These are phyloP conservation scores for Anaeromyces robustus DNA, from an alignment of 192 early-diverging fungal species.

Conservation along the genomic window DNA sequence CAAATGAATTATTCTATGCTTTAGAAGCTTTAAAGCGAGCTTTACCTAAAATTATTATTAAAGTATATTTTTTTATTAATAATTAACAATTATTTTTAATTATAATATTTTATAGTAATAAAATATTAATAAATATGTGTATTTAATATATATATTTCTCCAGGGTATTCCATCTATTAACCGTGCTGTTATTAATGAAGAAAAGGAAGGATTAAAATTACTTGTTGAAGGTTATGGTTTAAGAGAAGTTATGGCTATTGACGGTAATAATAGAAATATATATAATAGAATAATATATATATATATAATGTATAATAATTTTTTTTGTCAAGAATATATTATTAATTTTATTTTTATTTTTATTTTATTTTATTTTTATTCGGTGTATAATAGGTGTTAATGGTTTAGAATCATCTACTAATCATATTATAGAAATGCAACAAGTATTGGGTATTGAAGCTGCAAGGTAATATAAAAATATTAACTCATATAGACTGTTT, in stretches of 20 bases:
- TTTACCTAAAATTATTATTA: conserved; percentile 73
- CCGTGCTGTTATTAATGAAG: conserved; percentile 72
- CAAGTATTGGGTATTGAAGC: conserved; percentile 93
- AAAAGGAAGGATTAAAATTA: conserved; percentile 41
- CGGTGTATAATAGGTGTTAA: conserved; percentile 28
- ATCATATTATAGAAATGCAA: conserved; percentile 85
- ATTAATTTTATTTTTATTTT: background rate
- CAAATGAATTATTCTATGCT: conserved; percentile 15
- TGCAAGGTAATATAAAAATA: conserved; percentile 31
- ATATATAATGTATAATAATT: no score
- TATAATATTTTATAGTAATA: no score
- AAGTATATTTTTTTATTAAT: no score
- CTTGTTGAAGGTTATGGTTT: conserved; percentile 89
- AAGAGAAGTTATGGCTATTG: conserved; percentile 84
- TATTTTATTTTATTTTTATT: background rate
- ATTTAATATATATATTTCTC: background rate
- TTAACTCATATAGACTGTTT: no score
- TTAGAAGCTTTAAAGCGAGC: conserved; percentile 72
- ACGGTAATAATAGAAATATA: conserved; percentile 33
- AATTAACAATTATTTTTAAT: no score
- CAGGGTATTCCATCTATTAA: conserved; percentile 66
- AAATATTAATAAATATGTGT: background rate
- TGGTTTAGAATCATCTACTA: conserved; percentile 60
- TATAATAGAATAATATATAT: no score
- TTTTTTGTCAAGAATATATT: no score